These are phyloP conservation scores for Ophiocytium majus DNA, from an alignment of 352 stramenopile genomes.

Conservation along the genomic window DNA sequence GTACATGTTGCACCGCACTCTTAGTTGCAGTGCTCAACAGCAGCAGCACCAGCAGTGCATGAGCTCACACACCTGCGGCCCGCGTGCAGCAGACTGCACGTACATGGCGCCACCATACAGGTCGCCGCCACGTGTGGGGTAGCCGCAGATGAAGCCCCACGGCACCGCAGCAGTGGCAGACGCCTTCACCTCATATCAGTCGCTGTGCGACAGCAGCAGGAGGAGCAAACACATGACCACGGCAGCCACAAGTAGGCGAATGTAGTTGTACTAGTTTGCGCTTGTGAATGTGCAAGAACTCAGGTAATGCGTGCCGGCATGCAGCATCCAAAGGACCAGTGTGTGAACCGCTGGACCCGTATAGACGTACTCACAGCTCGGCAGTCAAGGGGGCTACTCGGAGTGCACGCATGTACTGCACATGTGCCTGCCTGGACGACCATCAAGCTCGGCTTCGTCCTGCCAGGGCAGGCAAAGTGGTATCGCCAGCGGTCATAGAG, in stretches of 20 bases:
- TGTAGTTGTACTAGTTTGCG: not conserved
- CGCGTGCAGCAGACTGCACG: conserved; percentile 24
- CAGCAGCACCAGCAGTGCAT: too few relatives aligned
- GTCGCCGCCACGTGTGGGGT: conserved; percentile 48
- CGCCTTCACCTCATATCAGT: conserved; percentile 53
- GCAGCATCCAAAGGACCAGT: too few relatives aligned
- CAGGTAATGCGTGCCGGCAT: not conserved
- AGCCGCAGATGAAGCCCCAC: conserved; percentile 47
- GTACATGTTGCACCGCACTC: too few relatives aligned
- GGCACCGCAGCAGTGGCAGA: conserved; percentile 18
- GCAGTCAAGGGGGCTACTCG: too few relatives aligned
- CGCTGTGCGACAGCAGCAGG: conserved; percentile 2
- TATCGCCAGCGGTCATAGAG: too few relatives aligned
- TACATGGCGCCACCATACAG: conserved; percentile 50
- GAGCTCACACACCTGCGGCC: conserved; percentile 27
- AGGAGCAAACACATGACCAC: not conserved
- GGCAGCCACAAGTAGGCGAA: not conserved
- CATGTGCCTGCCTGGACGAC: too few relatives aligned
- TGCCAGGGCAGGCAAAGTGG: too few relatives aligned
- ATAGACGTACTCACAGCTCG: too few relatives aligned
- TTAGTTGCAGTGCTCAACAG: too few relatives aligned
- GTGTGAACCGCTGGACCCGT: too few relatives aligned
- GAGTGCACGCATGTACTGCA: too few relatives aligned
- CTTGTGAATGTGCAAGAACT: not conserved
- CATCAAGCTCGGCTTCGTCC: too few relatives aligned